phyloP scores from a whole-genome alignment of 2,329 filamentous ascomycete species.

The Chrysosporium queenslandicum region DNA sequence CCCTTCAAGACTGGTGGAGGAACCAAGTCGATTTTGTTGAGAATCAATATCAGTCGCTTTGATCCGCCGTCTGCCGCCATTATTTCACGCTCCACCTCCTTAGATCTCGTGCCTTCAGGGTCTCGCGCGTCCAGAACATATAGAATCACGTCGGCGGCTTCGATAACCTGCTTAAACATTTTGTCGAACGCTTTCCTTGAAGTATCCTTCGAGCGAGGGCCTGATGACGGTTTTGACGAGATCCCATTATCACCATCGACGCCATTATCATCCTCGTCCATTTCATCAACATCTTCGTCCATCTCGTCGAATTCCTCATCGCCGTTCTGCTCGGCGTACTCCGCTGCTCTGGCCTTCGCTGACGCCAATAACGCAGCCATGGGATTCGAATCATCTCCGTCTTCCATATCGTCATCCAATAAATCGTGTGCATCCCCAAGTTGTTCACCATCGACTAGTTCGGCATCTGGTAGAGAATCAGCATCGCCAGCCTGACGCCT shows the following conservation, averaged over 20 bases:
- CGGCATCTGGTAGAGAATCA: slow-evolving; percentile 23
- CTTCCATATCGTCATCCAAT: slow-evolving; percentile 43
- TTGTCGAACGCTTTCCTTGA: slow-evolving; percentile 89
- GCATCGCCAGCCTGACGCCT: slow-evolving; percentile 35
- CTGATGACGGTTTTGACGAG: slow-evolving; percentile 33
- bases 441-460: slow-evolving; percentile 27
- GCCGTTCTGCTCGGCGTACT: slow-evolving; percentile 59
- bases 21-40: slow-evolving; percentile 93
- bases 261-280: slow-evolving; percentile 41
- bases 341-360: slow-evolving; percentile 63
- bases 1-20: slow-evolving; percentile 69
- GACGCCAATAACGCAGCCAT: slow-evolving; percentile 88
- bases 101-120: slow-evolving; percentile 79
- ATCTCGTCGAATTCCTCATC: slow-evolving; percentile 48
- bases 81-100: slow-evolving; percentile 79
- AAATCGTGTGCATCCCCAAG: slow-evolving; percentile 37
- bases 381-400: slow-evolving; percentile 64
- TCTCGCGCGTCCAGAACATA: slow-evolving; percentile 91
- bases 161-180: slow-evolving; percentile 86
- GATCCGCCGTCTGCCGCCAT: slow-evolving; percentile 76
- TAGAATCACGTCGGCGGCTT: slow-evolving; percentile 78
- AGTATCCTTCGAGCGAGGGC: slow-evolving; percentile 39
- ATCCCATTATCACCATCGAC: slow-evolving; percentile 40
- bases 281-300: slow-evolving; percentile 38
- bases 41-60: slow-evolving; percentile 79